Evolutionary conservation across 1,139 yeast species (phyloP).

Genomic region (Taphrina wiesneri): DNA sequence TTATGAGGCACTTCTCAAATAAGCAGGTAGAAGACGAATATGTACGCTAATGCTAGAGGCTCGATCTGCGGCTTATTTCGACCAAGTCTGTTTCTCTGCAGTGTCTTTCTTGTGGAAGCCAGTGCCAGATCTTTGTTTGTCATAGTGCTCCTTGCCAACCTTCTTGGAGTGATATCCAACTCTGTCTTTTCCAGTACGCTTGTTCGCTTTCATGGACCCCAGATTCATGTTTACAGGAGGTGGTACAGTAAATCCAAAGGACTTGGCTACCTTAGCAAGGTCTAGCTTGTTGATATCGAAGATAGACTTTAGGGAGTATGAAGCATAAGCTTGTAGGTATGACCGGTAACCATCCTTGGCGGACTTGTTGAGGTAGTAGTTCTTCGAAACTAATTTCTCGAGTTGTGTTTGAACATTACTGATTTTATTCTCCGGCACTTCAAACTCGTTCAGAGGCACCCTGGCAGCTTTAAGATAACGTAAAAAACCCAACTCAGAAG

Average conservation of each 20-base stretch:
- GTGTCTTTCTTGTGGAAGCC: constrained; percentile 21
- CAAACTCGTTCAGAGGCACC: constrained; percentile 95
- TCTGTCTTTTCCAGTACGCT: constrained; percentile 44
- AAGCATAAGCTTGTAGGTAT: constrained; percentile 93
- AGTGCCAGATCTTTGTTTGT: constrained; percentile 29
- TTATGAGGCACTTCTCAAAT: not conserved
- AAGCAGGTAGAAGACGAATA: not conserved
- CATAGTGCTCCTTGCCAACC: constrained; percentile 34
- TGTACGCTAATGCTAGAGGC: not conserved
- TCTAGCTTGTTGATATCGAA: constrained; percentile 94
- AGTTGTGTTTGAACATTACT: constrained; percentile 94
- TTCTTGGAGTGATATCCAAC: constrained; percentile 31
- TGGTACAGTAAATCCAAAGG: constrained; percentile 91
- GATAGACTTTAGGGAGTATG: constrained; percentile 92
- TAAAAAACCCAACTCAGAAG: constrained; percentile 89
- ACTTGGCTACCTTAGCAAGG: constrained; percentile 88
- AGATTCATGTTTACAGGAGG: constrained; percentile 96
- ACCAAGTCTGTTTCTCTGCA: constrained; percentile 18
- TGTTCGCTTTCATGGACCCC: constrained; percentile 67
- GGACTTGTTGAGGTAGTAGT: constrained; percentile 89
- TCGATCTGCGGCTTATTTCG: constrained; percentile 16
- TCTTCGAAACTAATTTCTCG: constrained; percentile 84
- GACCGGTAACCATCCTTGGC: constrained; percentile 98
- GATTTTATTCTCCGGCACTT: constrained; percentile 87
- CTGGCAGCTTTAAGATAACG: constrained; percentile 94